A percentile compares a stretch with the other conserved stretches of the same genome.
These are phyloP conservation scores for Xylaria sp. DNA, from an alignment of 2,329 filamentous ascomycete species.

Conservation along the genomic window DNA sequence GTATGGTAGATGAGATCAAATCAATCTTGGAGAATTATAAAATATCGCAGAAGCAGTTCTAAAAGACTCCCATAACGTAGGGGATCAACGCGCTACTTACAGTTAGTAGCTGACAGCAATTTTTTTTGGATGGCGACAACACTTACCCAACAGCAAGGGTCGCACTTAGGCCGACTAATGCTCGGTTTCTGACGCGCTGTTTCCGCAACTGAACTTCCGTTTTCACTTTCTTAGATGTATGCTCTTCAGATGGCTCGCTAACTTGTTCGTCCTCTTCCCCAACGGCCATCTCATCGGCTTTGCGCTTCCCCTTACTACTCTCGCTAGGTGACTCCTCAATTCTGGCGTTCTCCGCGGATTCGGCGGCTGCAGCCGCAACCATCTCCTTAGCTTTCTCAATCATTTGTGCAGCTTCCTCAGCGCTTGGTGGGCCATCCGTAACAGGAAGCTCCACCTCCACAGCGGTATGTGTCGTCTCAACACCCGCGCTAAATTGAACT, in stretches of 20 bases:
- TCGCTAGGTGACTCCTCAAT: constrained; percentile 51
- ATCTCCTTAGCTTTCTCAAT: constrained; percentile 88
- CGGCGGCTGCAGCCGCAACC: constrained; percentile 77
- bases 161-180: constrained; percentile 85
- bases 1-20: constrained; percentile 23
- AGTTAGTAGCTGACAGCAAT: constrained; percentile 22
- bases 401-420: constrained; percentile 84
- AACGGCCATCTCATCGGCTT: constrained; percentile 76
- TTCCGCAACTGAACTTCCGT: constrained; percentile 85
- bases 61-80: constrained; percentile 64
- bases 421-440: constrained; percentile 72
- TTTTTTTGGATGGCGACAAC: constrained; percentile 1
- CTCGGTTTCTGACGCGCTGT: constrained; percentile 86
- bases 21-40: constrained; percentile 32
- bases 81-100: constrained; percentile 57
- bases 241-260: constrained; percentile 59
- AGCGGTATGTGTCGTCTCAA: constrained; percentile 76
- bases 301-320: constrained; percentile 73
- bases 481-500: constrained; percentile 60
- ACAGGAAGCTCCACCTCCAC: constrained; percentile 81
- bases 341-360: constrained; percentile 54
- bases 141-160: constrained; percentile 93
- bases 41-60: constrained; percentile 34
- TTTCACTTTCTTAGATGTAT: constrained; percentile 78
- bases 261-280: constrained; percentile 69